phyloP scores from a whole-genome alignment of 805 yeast species.

The Candida tammaniensis region DNA sequence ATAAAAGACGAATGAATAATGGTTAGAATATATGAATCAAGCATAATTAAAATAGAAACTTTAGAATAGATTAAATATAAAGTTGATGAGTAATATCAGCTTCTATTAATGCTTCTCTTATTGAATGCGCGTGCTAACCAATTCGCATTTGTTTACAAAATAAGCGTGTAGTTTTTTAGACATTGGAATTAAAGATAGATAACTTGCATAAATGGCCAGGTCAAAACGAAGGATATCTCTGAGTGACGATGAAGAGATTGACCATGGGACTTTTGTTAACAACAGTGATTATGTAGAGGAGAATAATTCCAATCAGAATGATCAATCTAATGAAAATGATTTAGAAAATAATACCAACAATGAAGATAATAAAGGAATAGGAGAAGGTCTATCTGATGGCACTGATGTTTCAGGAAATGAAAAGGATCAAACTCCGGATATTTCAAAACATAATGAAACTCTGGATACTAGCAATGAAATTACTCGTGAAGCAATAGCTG shows the following conservation, averaged over 20 bases:
- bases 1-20: neutral
- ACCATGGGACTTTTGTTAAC: constrained; percentile 30
- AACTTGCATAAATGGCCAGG: constrained; percentile 8
- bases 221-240: constrained; percentile 8
- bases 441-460: constrained; percentile 10
- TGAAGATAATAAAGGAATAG: constrained; percentile 1
- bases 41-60: no score
- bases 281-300: constrained; percentile 32
- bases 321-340: constrained; percentile 1
- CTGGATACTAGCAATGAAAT: constrained; percentile 16
- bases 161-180: neutral
- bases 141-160: constrained; percentile 13
- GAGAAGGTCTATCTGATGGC: neutral
- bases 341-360: constrained; percentile 1
- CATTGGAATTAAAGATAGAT: neutral
- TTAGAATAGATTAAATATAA: no score
- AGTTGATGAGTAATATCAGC: no score
- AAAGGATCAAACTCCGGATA: constrained; percentile 8
- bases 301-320: neutral
- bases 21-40: no score
- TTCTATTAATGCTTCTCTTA: no score
- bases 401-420: constrained; percentile 4
- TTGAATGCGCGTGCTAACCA: no score
- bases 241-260: constrained; percentile 7
- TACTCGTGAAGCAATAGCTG: constrained; percentile 7